Evolutionary conservation across 2,329 filamentous ascomycete species (phyloP).

Genomic region (Phyllosticta ampelicida): DNA sequence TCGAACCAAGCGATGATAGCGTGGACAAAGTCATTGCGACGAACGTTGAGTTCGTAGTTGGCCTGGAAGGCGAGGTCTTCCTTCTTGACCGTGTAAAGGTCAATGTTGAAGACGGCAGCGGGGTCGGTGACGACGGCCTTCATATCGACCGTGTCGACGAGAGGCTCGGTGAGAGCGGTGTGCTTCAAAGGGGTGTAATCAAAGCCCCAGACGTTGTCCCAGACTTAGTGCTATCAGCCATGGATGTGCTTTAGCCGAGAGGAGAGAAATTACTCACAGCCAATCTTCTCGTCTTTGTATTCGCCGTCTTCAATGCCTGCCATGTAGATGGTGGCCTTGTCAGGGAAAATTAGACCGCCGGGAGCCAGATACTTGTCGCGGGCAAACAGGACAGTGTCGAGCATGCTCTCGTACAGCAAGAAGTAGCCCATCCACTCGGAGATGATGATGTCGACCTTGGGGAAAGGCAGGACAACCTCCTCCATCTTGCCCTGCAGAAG

Average conservation of each 20-base stretch:
- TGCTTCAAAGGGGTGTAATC: slow-evolving; percentile 90
- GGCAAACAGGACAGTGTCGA: slow-evolving; percentile 95
- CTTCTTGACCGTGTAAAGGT: slow-evolving; percentile 81
- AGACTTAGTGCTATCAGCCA: slow-evolving; percentile 51
- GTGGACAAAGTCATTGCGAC: slow-evolving; percentile 90
- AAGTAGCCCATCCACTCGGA: slow-evolving; percentile 99
- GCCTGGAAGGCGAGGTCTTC: slow-evolving; percentile 75
- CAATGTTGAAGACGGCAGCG: slow-evolving; percentile 70
- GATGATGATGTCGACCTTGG: slow-evolving; percentile 98
- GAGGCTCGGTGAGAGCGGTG: slow-evolving; percentile 85
- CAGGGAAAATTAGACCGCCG: slow-evolving; percentile 91
- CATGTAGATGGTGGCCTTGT: slow-evolving; percentile 96
- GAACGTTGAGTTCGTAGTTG: slow-evolving; percentile 63
- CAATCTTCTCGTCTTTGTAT: slow-evolving; percentile 99
- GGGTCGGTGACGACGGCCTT: slow-evolving; percentile 96
- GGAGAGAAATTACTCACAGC: slow-evolving; percentile 54
- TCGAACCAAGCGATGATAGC: slow-evolving; percentile 98
- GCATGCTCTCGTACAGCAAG: slow-evolving; percentile 95
- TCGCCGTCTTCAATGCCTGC: slow-evolving; percentile 97
- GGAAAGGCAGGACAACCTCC: slow-evolving; percentile 85
- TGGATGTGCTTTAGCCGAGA: slow-evolving; percentile 7
- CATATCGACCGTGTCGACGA: slow-evolving; percentile 95
- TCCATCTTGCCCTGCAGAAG: slow-evolving; percentile 99
- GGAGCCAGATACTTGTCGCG: slow-evolving; percentile 78
- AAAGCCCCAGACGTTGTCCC: slow-evolving; percentile 99